Conservation (phyloP, 495 filamentous ascomycete genomes). For the Neurospora africana region DNA sequence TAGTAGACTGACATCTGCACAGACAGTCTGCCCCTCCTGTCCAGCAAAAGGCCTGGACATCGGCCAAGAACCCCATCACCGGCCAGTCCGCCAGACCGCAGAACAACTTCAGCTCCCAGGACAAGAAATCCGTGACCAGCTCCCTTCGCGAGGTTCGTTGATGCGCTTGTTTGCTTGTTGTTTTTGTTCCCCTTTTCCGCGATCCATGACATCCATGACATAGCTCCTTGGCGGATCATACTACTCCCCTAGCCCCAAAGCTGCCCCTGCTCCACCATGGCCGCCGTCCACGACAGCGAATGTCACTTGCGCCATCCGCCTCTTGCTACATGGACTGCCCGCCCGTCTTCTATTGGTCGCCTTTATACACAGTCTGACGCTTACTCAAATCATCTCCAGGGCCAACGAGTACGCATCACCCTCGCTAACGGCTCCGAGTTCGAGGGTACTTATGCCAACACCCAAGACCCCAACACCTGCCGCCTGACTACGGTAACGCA, state of each 20-base stretch:
- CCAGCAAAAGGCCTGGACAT: constrained; percentile 30
- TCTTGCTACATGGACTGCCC: background rate
- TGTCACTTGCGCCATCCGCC: background rate
- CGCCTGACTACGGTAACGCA: constrained; percentile 76
- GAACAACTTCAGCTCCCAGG: constrained; percentile 16
- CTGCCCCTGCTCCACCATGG: background rate
- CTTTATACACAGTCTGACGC: background rate
- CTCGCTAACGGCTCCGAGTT: constrained; percentile 63
- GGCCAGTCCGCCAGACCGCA: constrained; percentile 22
- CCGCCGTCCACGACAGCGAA: background rate
- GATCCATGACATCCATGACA: background rate
- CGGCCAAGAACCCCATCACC: constrained; percentile 28
- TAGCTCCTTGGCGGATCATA: background rate
- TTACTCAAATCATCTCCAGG: constrained; percentile 38
- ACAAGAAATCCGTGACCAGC: constrained; percentile 18
- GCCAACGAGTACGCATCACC: constrained; percentile 54
- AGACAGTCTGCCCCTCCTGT: constrained; percentile 26
- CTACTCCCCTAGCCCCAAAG: background rate
- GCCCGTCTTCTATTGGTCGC: background rate
- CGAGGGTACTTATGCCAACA: constrained; percentile 52
- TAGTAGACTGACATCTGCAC: constrained; percentile 19
- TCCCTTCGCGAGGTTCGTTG: constrained; percentile 26
- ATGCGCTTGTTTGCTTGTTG: background rate
- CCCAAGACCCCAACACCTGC: constrained; percentile 50
- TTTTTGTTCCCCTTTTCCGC: background rate